Base-by-base conservation (phyloP, 306 rosid genomes). In the Urtica urens region DNA sequence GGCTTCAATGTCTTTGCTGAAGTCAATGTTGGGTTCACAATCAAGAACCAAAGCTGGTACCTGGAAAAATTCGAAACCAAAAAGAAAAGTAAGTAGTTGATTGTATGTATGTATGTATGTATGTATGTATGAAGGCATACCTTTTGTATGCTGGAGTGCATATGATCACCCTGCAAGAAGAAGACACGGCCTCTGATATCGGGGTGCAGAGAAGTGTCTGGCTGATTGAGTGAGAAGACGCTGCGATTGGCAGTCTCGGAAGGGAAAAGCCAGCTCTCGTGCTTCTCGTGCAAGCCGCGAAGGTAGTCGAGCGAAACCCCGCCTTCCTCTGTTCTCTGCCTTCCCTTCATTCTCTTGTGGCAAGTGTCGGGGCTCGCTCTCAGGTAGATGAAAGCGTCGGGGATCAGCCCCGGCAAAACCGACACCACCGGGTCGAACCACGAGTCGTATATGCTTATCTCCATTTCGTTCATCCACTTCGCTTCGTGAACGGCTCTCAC, bases 281-380 rank as follows among this genome's bases (percentile, higher is more conserved):
- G 97, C 62, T 90, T 90, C 61, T 90, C 95, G 46, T 90, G 97
- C 64, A 84, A 76, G 71, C 38, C 90, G 3, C 59, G 74, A 16
- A 90, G 95, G 63, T 90, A 90, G 25, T 84, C 95, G 6, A 90
- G 69, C 56, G 69, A 53, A 39, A 90, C 95, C 55, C 95, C 94
- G 46, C 95, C 97, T 72, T 90, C 97, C 65, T 90, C 97, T 47
- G 58, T 22, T 52, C 97, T 81, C 67, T 71, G 79, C 41, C 99
- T 66, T 22, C 75, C 70, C 79, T 68, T 69, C 99, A 90, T 79
- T 73, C 97, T 78, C 68, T 85, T 62, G 63, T 84, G 95, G 63
- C 97, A 90, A 72, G 97, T 90, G 67, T 90, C 97, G 49, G 95
- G 99, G 68, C 92, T 90, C 61, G 99, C 99, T 75, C 99, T 79